Evolutionary conservation across 176 grass and related monocot genomes (phyloP), one percentile per base, ranked within the genome.

Genomic region (Lolium rigidum): DNA sequence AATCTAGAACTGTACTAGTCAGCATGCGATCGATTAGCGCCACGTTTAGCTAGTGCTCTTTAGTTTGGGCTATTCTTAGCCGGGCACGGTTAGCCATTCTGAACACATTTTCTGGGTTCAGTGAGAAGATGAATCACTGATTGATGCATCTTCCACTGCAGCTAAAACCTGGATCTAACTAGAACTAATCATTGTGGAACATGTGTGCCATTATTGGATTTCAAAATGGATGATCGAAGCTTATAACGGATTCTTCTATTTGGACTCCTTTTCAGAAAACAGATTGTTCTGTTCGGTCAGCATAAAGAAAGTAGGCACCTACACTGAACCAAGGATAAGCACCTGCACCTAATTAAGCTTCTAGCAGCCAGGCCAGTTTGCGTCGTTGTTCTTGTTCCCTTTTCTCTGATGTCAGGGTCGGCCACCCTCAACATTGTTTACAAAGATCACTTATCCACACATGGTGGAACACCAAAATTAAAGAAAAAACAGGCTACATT

Each of bases 391-490:
- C 62, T 4, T 70, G 35, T 74, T 24, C 48, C n/a, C 26, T 14
- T 70, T 38, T 49, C 25, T 70, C 13, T 52, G 61, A 77, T 82
- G 88, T 82, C 71, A 77, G 21, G 17, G 14, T 16, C 8, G 26
- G 61, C 41, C 21, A 64, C 25, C 70, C 69, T 46, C 20, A 59
- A 4, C 68, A 48, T 64, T 80, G 41, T 76, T 77, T 82, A 51
- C 60, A 47, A 70, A 70, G 39, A 81, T 31, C 50, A 61, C 51
- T 81, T 76, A 81, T 81, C 87, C 24, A 18, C 60, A 80, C 88
- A 41, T 89, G 58, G 13, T 2, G 51, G 1, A 28, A 52, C 24
- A 55, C 63, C 13, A 15, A 13, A 16, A 18, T 35, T 35, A 35
- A 35, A 35, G 31, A 9, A 17, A 48, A 56, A 57, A 18, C 12